These are phyloP conservation scores for Aaosphaeria arxii DNA, from an alignment of 2,329 filamentous ascomycete genomes.

Conservation along the genomic window DNA sequence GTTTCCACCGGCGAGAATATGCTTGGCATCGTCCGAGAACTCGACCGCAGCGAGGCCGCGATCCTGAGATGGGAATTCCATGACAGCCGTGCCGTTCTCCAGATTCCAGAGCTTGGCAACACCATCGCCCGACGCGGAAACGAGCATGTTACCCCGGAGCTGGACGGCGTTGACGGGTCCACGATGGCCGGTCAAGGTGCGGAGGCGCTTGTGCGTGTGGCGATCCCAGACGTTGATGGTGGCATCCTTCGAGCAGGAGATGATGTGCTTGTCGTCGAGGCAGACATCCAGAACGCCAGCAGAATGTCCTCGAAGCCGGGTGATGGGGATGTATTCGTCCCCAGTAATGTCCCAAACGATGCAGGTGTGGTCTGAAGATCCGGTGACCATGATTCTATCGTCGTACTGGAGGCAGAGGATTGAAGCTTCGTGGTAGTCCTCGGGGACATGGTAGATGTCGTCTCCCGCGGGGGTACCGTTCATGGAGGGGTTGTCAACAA, in stretches of 20 bases:
- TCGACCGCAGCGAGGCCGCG: conserved; percentile 94
- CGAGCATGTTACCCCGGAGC: conserved; percentile 86
- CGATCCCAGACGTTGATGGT: conserved; percentile 95
- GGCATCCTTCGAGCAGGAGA: conserved; percentile 95
- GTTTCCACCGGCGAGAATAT: conserved; percentile 90
- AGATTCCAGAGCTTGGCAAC: conserved; percentile 95
- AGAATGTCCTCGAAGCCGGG: conserved; percentile 72
- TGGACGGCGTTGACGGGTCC: conserved; percentile 97
- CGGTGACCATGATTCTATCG: conserved; percentile 86
- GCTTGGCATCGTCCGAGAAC: conserved; percentile 91
- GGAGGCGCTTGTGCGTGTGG: conserved; percentile 69
- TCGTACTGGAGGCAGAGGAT: conserved; percentile 96
- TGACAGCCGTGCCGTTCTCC: conserved; percentile 80
- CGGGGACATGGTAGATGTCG: conserved; percentile 45
- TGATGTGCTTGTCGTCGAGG: conserved; percentile 87
- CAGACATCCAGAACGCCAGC: conserved; percentile 92
- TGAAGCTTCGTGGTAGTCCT: conserved; percentile 77
- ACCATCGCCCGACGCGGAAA: conserved; percentile 92
- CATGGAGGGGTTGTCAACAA: conserved; percentile 44
- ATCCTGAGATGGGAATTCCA: conserved; percentile 86
- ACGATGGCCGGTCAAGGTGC: conserved; percentile 77
- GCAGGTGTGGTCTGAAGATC: conserved; percentile 87
- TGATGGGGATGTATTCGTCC: conserved; percentile 60
- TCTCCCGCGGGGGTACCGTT: conserved; percentile 48
- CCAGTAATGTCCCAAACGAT: conserved; percentile 90